Conservation (phyloP, 2,329 filamentous ascomycete species). For the Ophiostoma novo-ulmi region DNA sequence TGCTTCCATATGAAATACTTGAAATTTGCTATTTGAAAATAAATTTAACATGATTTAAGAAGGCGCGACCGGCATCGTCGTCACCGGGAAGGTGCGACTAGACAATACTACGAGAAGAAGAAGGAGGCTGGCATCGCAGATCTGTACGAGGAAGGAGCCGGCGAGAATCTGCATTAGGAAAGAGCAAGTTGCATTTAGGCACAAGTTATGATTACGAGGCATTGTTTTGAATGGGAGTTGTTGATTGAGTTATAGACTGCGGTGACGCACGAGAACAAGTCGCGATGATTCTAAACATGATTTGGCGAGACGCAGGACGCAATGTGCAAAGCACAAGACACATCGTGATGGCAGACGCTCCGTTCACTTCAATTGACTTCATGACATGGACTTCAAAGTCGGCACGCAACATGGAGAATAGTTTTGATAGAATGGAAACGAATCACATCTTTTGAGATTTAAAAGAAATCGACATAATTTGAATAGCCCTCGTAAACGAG, state of each 20-base stretch:
- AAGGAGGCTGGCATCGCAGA: not conserved
- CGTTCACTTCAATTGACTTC: no score
- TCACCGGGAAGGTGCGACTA: not conserved
- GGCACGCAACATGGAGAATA: no score
- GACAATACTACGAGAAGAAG: not conserved
- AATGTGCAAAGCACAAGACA: not conserved
- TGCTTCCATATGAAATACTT: not conserved
- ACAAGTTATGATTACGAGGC: not conserved
- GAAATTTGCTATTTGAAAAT: not conserved
- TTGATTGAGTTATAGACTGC: not conserved
- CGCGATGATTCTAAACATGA: not conserved
- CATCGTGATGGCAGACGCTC: no score
- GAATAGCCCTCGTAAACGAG: not conserved
- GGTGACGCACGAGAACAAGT: not conserved
- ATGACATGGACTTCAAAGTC: no score
- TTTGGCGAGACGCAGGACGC: not conserved
- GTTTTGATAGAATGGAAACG: not conserved
- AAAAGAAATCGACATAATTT: not conserved
- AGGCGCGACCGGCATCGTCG: slow-evolving; percentile 5
- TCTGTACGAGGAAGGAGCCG: not conserved
- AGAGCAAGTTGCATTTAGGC: not conserved
- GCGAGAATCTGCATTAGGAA: not conserved
- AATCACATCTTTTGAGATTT: not conserved
- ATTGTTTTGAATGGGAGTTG: not conserved
- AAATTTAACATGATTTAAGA: not conserved